Evolutionary conservation across 1,284 basidiomycete species (phyloP), one percentile per base, ranked within the genome.

Genomic region (Cystobasidium sp.): DNA sequence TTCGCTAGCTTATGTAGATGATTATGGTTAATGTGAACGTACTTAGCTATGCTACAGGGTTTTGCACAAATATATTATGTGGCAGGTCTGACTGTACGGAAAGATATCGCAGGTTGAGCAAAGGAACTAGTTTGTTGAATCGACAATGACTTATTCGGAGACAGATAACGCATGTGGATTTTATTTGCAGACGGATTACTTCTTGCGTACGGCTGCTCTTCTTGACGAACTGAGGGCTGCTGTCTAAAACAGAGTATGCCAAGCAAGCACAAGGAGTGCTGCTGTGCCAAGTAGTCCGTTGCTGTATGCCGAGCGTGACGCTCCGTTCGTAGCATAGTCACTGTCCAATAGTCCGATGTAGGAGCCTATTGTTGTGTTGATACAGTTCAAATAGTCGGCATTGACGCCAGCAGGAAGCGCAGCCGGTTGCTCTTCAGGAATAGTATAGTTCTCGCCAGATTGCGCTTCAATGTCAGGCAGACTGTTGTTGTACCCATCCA

Each of bases 401-500:
- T 89, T 86, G 46, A 86, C 80, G 75, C 82, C 82, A n/a, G 79
- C 77, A 37, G 82, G 87, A 1, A 89, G 78, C 0, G 86, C 85
- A 6, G 85, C 84, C 1, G 75, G 75, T 41, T 55, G 58, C 9
- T 39, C 69, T 72, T 87, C 84, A n/a, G 81, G 79, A 73, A 80
- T 79, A 67, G 82, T 80, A 75, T 79, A 79, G 66, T 81, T 81
- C 78, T 72, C 79, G 66, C 79, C 76, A 20, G 86, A 81, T 41
- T 82, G 84, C 41, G 83, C 81, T 39, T 85, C 83, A 39, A 87
- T 78, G 65, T 78, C 74, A 81, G 18, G 83, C 82, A 63, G 84
- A 82, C 87, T 86, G 76, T 89, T 85, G 78, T 90, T 89, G 80
- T 90, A 91, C 2, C 88, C 88, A 75, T 88, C 87, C 20, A 90